phyloP scores from a whole-genome alignment of 352 stramenopile genomes.

The Globisporangium cederbergense region DNA sequence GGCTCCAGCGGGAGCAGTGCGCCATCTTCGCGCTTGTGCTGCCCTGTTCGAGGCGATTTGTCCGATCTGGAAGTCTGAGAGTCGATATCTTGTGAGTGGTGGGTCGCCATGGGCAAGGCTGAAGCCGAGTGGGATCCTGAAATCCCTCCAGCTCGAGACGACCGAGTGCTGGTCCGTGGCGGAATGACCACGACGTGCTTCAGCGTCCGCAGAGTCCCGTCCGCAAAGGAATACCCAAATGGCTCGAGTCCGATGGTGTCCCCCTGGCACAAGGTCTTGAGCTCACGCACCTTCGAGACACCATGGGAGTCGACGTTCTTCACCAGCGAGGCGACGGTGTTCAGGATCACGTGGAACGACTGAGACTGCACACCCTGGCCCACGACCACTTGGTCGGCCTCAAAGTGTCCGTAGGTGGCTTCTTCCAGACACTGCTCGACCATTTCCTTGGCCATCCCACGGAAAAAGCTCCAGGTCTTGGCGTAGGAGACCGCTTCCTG shows the following conservation, averaged over 20 bases:
- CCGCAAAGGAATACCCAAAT: slow-evolving; percentile 30
- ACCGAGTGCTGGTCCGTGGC: neutral
- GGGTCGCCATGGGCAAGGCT: neutral
- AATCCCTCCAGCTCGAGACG: neutral
- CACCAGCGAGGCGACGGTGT: slow-evolving; percentile 36
- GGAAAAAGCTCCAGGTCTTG: slow-evolving; percentile 49
- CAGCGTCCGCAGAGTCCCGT: slow-evolving; percentile 35
- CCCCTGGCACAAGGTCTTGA: slow-evolving; percentile 53
- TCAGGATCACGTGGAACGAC: slow-evolving; percentile 52
- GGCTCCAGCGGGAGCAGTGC: slow-evolving; percentile 23
- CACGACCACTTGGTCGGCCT: slow-evolving; percentile 36
- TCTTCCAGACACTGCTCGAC: slow-evolving; percentile 49
- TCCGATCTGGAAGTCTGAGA: neutral
- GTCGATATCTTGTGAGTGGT: neutral
- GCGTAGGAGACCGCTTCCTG: slow-evolving; percentile 26
- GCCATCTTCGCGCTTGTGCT: neutral
- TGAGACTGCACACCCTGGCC: slow-evolving; percentile 30
- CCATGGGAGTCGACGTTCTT: slow-evolving; percentile 38
- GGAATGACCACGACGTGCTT: neutral
- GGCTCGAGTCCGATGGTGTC: slow-evolving; percentile 55
- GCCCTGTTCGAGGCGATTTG: neutral
- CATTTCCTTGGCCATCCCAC: slow-evolving; percentile 43
- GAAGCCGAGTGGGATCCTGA: neutral
- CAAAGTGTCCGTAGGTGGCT: slow-evolving; percentile 32
- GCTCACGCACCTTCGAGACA: slow-evolving; percentile 45